These are phyloP conservation scores for Amaranthus cruentus DNA, from an alignment of 148 eudicot species.

Conservation along the genomic window DNA sequence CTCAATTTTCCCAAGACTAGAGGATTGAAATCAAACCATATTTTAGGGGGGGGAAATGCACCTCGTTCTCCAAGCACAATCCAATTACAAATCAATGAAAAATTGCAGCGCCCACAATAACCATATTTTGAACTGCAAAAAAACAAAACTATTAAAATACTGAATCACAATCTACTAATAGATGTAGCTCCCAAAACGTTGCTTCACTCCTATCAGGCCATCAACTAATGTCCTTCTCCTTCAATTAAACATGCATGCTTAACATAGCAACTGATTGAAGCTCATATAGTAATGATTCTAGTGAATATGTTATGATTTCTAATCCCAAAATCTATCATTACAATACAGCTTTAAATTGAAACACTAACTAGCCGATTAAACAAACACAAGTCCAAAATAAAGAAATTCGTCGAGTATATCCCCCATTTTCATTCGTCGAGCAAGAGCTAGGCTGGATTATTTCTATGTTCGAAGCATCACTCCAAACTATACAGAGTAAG, in stretches of 20 bases:
- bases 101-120: not conserved
- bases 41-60: not conserved
- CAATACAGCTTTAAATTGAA: not conserved
- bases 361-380: not conserved
- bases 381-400: not conserved
- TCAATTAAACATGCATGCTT: too few relatives aligned
- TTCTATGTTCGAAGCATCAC: too few relatives aligned
- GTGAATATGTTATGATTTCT: too few relatives aligned
- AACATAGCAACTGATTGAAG: too few relatives aligned
- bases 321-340: not conserved
- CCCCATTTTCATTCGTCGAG: too few relatives aligned
- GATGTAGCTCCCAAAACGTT: not conserved
- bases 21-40: not conserved
- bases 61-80: conserved; percentile 6
- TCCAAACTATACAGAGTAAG: too few relatives aligned
- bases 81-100: conserved; percentile 15
- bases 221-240: too few relatives aligned
- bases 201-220: not conserved
- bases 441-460: too few relatives aligned
- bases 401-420: not conserved
- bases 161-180: not conserved
- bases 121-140: conserved; percentile 19
- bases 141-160: conserved; percentile 12
- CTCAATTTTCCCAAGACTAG: not conserved
- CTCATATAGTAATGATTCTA: too few relatives aligned